These are phyloP conservation scores for Amanita muscaria DNA, from an alignment of 768 basidiomycete species.

Conservation along the genomic window DNA sequence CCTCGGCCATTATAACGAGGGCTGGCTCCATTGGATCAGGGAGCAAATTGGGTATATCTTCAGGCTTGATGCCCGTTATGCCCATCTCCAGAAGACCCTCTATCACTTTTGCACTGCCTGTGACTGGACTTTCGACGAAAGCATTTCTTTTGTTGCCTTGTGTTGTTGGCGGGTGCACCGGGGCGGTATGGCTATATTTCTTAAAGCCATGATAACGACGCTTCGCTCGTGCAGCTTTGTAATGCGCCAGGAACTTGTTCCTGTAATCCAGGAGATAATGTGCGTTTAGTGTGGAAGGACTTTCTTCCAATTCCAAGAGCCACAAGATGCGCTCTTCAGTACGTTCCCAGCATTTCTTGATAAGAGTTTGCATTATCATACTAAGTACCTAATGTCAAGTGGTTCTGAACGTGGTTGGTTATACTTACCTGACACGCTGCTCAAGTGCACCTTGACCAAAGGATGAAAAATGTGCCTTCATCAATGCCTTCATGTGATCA, in stretches of 20 bases:
- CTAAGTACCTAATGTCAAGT: constrained; percentile 22
- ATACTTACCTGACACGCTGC: constrained; percentile 33
- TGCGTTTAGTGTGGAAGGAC: constrained; percentile 43
- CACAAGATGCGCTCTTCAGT: constrained; percentile 36
- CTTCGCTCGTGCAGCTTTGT: constrained; percentile 33
- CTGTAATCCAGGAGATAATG: constrained; percentile 41
- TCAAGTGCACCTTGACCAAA: constrained; percentile 47
- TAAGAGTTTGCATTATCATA: constrained; percentile 40
- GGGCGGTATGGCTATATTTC: too few relatives aligned
- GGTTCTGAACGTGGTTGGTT: neutral
- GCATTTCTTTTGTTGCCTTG: too few relatives aligned
- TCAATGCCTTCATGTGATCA: constrained; percentile 32
- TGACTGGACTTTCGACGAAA: too few relatives aligned
- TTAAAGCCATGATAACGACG: constrained; percentile 20
- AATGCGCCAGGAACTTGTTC: constrained; percentile 34
- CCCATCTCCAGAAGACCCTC: too few relatives aligned
- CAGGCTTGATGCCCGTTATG: neutral
- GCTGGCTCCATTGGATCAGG: constrained; percentile 49
- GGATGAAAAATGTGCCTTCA: constrained; percentile 38
- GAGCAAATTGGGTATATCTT: constrained; percentile 42
- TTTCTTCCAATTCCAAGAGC: constrained; percentile 40
- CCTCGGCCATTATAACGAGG: constrained; percentile 59
- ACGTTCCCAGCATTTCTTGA: constrained; percentile 31
- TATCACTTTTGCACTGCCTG: constrained; percentile 10
- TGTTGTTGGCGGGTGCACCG: too few relatives aligned